A percentile compares a stretch with the other conserved stretches of the same genome.
phyloP scores from a whole-genome alignment of 208 protist genomes.

The Trypanosoma caninum region DNA sequence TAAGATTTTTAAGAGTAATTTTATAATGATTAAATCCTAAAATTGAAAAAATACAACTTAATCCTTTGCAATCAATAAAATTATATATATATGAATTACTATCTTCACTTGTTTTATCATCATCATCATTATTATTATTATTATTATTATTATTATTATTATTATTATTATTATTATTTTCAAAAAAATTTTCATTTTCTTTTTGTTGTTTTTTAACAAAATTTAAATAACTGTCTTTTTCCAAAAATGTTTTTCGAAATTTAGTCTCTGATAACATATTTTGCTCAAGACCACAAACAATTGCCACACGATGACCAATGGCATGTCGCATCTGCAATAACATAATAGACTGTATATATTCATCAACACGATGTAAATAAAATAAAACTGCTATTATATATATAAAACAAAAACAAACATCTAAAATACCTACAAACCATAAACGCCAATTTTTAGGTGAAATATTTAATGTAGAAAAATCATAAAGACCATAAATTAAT shows the following conservation, averaged over 20 bases:
- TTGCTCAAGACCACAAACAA: conserved; percentile 53
- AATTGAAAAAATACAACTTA: conserved; percentile 65
- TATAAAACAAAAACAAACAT: conserved; percentile 56
- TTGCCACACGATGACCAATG: conserved; percentile 73
- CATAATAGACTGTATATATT: conserved; percentile 62
- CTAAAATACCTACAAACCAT: conserved; percentile 54
- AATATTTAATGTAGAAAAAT: conserved; percentile 78
- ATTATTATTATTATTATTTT: background rate
- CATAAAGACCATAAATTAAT: conserved; percentile 67
- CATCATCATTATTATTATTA: background rate
- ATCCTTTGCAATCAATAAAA: conserved; percentile 40
- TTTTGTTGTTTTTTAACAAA: background rate
- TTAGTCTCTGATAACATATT: conserved; percentile 27
- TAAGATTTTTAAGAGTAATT: conserved; percentile 35
- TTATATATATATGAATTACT: conserved; percentile 16
- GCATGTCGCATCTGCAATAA: conserved; percentile 53
- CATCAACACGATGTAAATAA: conserved; percentile 41
- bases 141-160: conserved; percentile 1
- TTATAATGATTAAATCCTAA: conserved; percentile 43
- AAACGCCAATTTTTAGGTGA: conserved; percentile 48
- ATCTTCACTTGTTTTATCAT: conserved; percentile 5
- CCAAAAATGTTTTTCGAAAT: conserved; percentile 43
- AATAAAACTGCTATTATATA: conserved; percentile 43
- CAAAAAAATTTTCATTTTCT: background rate
- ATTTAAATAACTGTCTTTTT: conserved; percentile 56